Base-by-base conservation (phyloP, 176 grass and related monocot genomes). In the Eleusine coracana region DNA sequence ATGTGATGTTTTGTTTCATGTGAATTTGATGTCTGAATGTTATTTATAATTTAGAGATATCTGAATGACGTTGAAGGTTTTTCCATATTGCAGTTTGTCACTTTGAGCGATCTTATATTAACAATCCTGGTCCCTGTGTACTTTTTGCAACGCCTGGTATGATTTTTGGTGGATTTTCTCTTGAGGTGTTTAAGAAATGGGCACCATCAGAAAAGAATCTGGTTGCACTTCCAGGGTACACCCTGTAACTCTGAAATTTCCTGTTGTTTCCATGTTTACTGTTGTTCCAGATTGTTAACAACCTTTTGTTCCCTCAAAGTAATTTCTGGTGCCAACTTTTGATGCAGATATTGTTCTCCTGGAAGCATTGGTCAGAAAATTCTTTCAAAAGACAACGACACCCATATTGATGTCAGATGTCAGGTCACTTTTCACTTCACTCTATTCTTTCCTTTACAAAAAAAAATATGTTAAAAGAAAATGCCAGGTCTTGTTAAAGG, bases 111-210 rank as follows among this genome's bases (percentile, higher is more conserved):
- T 94, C 92, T 39, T 87, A 95, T 86, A 87, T 98, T 56, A 93
- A 98, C 41, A 78, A 90, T 80, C 85, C 92, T 73, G 96, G 89
- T n/a, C 92, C 96, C 8, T 95, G 96, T 79, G 85, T 98, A 84
- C 96, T 98, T 87, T 98, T 98, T 77, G 92, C 92, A 28, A 98
- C 96, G 70, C 92, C 96, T 76, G 96, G 96, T 87, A 98, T 98
- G 96, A 93, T 98, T 73, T 87, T 79, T 29, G 92, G 96, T 58
- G 96, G 92, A 81, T 98, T 98, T 92, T 98, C 96, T 31, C 91
- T 98, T 76, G 96, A 98, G 66, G 89, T 88, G 15, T 98, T 98
- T 76, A 98, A 98, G 83, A 94, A 89, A 75, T 98, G 96, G 96
- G 96, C 96, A 16, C 91, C 96, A 75, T 95, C 89, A 90, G 90